These are phyloP conservation scores for Sporisorium sorghi DNA, from an alignment of 1,284 basidiomycete genomes.

Conservation along the genomic window DNA sequence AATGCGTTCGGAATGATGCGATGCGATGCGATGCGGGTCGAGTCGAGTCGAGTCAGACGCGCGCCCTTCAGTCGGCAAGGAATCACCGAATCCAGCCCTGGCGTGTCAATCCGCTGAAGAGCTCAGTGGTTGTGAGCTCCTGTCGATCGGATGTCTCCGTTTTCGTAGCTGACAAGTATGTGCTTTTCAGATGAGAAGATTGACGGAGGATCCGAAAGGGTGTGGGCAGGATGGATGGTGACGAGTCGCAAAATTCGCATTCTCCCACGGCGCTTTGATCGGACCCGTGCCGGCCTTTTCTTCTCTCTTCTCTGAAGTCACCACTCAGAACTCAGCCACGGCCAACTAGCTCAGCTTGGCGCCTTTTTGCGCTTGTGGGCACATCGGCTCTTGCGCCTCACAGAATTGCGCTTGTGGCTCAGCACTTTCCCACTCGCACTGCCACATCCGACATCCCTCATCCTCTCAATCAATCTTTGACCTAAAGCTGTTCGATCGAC, in stretches of 20 bases:
- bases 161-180: not conserved
- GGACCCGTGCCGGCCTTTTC: slow-evolving; percentile 28
- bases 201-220: slow-evolving; percentile 12
- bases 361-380: not conserved
- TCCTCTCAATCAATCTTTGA: too few relatives aligned
- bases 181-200: not conserved
- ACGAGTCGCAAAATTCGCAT: slow-evolving; percentile 4
- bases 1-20: slow-evolving; percentile 11
- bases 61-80: not conserved
- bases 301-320: not conserved
- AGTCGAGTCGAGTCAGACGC: slow-evolving; percentile 26
- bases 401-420: not conserved
- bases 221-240: not conserved
- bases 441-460: too few relatives aligned
- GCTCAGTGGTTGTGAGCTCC: not conserved
- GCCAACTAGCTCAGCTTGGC: too few relatives aligned
- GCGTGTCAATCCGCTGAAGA: not conserved
- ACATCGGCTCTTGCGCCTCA: not conserved
- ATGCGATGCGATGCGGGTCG: slow-evolving; percentile 15
- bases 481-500: too few relatives aligned
- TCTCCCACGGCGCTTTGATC: slow-evolving; percentile 33
- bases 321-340: not conserved
- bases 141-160: not conserved
- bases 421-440: not conserved
- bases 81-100: slow-evolving; percentile 1